Evolutionary conservation across 2,329 filamentous ascomycete species (phyloP).

Genomic region (Verticillium tricorpus): DNA sequence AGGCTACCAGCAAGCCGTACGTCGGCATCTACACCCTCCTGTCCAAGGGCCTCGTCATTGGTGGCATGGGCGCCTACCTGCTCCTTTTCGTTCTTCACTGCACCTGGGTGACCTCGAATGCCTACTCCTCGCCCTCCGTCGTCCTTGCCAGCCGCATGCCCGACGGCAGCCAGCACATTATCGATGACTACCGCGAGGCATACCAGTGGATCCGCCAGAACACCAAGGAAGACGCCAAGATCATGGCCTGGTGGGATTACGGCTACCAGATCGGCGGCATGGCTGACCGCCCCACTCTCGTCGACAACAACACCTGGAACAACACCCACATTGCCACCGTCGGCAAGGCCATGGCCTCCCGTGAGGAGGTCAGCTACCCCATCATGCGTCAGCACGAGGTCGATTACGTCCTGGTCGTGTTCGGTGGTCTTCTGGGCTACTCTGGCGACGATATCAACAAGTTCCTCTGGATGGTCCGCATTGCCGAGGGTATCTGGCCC

Average conservation of each 20-base stretch:
- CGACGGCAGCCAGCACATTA: constrained; percentile 96
- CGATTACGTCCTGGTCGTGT: constrained; percentile 96
- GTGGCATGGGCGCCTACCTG: constrained; percentile 71
- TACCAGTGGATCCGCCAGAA: constrained; percentile 99
- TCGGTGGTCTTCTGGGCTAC: constrained; percentile 92
- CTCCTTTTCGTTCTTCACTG: constrained; percentile 94
- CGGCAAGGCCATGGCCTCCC: constrained; percentile 96
- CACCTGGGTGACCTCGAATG: constrained; percentile 98
- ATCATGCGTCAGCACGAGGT: constrained; percentile 99
- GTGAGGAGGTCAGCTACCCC: constrained; percentile 96
- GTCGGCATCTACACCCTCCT: constrained; percentile 79
- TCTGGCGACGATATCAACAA: constrained; percentile 99
- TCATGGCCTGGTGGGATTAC: constrained; percentile 99
- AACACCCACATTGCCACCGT: constrained; percentile 99
- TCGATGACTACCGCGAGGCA: constrained; percentile 97
- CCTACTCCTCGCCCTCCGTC: constrained; percentile 96
- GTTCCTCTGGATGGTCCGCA: constrained; percentile 99
- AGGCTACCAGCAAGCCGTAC: constrained; percentile 65
- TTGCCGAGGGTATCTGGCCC: constrained; percentile 99
- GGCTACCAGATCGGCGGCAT: constrained; percentile 99
- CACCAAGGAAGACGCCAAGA: constrained; percentile 89
- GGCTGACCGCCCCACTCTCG: constrained; percentile 93
- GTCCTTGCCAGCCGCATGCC: constrained; percentile 89
- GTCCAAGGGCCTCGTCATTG: constrained; percentile 76
- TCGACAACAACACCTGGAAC: constrained; percentile 99